Conservation (phyloP, 306 rosid species). For the Malus sieversii region DNA sequence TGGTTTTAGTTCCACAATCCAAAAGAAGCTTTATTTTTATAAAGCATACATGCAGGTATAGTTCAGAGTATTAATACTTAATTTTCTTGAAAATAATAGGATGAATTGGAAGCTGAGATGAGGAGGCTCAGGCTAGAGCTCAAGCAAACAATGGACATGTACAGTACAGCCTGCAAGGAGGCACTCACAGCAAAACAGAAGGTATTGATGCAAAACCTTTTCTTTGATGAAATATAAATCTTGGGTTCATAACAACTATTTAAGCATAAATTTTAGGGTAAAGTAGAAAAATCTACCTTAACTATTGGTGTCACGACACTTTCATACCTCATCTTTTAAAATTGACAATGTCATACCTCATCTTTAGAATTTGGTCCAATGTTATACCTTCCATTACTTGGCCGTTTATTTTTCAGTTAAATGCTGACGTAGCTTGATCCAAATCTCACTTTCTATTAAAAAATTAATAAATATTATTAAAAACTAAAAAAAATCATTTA, state of each 20-base stretch:
- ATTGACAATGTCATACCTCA: neutral
- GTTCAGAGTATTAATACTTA: neutral
- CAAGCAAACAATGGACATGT: slow-evolving; percentile 81
- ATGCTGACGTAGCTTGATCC: too few species aligned
- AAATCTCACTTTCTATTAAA: too few species aligned
- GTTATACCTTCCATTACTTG: too few species aligned
- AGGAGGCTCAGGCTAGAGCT: slow-evolving; percentile 68
- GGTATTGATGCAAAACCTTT: slow-evolving; percentile 21
- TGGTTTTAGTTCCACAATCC: neutral
- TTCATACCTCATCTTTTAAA: too few species aligned
- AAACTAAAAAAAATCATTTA: too few species aligned
- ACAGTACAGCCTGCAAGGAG: slow-evolving; percentile 75
- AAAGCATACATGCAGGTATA: neutral
- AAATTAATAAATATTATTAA: too few species aligned
- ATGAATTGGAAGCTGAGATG: slow-evolving; percentile 85
- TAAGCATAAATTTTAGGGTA: neutral
- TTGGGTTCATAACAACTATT: neutral
- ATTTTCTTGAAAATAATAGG: slow-evolving; percentile 29
- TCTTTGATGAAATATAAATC: neutral
- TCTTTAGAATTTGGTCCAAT: too few species aligned
- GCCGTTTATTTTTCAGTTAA: too few species aligned
- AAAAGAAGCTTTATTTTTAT: neutral
- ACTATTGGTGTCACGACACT: too few species aligned
- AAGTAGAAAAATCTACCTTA: too few species aligned
- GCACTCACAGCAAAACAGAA: slow-evolving; percentile 59